Evolutionary conservation across 208 protist genomes (phyloP).

Genomic region (Trypanosomatidae sp.): DNA sequence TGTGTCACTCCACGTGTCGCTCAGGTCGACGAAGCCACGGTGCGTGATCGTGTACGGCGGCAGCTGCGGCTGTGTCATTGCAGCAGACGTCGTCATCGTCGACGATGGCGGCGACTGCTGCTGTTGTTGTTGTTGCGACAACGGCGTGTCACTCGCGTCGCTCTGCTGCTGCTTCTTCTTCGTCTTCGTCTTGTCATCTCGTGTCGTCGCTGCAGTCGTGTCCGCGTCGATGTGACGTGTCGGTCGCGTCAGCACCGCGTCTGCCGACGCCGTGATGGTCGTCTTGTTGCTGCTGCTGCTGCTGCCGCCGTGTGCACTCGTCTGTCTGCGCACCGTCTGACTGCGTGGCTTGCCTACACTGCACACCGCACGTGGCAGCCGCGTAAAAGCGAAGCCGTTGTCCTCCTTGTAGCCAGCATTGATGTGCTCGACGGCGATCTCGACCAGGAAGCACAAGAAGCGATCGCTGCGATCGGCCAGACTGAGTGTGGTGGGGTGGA

Average conservation of each 20-base stretch:
- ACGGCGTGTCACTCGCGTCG: too few species aligned
- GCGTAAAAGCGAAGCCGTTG: constrained; percentile 59
- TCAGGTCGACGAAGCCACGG: constrained; percentile 60
- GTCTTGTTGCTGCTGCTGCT: background rate
- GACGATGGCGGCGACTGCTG: too few species aligned
- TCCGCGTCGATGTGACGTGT: too few species aligned
- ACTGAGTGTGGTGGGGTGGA: constrained; percentile 59
- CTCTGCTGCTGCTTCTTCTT: too few species aligned
- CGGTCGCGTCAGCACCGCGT: too few species aligned
- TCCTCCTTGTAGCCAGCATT: constrained; percentile 72
- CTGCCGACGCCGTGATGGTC: too few species aligned
- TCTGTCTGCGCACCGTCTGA: constrained; percentile 56
- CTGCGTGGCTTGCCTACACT: constrained; percentile 69
- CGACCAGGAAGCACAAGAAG: constrained; percentile 84
- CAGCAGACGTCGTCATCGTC: too few species aligned
- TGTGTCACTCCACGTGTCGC: constrained; percentile 67
- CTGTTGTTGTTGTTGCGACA: too few species aligned
- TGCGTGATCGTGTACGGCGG: constrained; percentile 60
- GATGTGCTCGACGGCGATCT: constrained; percentile 89
- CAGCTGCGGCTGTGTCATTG: constrained; percentile 10
- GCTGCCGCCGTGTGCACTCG: background rate
- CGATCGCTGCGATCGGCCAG: constrained; percentile 55
- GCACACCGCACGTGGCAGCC: constrained; percentile 27
- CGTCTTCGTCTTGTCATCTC: too few species aligned
- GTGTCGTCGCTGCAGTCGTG: too few species aligned